Percentiles rank a stretch among this genome's conserved stretches.
Conservation (phyloP, 768 basidiomycete genomes). For the Strobilomyces dryophilus region DNA sequence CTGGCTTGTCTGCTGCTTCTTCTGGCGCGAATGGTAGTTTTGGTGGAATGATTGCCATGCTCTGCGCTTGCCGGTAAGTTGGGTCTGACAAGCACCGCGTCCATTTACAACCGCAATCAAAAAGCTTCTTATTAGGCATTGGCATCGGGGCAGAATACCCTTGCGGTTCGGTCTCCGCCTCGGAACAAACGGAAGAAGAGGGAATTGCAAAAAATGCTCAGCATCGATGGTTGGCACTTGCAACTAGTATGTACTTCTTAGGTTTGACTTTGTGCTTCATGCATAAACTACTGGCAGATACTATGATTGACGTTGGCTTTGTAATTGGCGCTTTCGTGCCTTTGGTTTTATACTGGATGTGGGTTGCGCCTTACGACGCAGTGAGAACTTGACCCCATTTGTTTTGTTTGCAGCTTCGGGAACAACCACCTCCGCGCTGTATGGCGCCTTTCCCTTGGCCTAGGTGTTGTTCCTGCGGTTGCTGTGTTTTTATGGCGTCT, state of each 20-base stretch:
- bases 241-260: slow-evolving; percentile 62
- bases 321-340: slow-evolving; percentile 79
- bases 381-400: background rate
- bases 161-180: slow-evolving; percentile 83
- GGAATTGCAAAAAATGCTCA: slow-evolving; percentile 76
- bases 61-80: slow-evolving; percentile 69
- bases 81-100: background rate
- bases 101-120: background rate
- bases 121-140: slow-evolving; percentile 84
- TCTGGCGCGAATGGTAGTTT: slow-evolving; percentile 70
- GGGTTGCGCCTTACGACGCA: slow-evolving; percentile 22
- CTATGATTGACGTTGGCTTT: slow-evolving; percentile 85
- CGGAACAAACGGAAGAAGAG: slow-evolving; percentile 85
- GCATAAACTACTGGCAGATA: slow-evolving; percentile 39
- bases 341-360: slow-evolving; percentile 88
- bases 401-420: slow-evolving; percentile 55
- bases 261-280: background rate
- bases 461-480: slow-evolving; percentile 77
- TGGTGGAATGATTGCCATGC: slow-evolving; percentile 71
- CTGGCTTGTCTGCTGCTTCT: slow-evolving; percentile 77
- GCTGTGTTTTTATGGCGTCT: slow-evolving; percentile 86
- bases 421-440: slow-evolving; percentile 76
- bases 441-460: slow-evolving; percentile 83
- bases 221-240: slow-evolving; percentile 81
- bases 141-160: slow-evolving; percentile 90